Conservation (phyloP, 495 filamentous ascomycete genomes). For the Aspergillus sclerotioniger region DNA sequence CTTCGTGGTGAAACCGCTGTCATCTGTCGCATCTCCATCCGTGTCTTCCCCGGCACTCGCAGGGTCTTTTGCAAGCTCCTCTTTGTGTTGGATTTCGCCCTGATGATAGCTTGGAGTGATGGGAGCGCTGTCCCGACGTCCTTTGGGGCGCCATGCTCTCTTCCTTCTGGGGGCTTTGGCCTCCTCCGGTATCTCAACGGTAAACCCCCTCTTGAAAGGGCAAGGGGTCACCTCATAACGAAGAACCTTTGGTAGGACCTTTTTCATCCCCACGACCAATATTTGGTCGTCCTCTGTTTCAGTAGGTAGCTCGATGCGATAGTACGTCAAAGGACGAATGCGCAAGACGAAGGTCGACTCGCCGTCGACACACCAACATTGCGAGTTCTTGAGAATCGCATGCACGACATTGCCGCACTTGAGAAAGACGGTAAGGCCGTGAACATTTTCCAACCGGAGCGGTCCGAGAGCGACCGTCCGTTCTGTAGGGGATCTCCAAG, state of each 20-base stretch:
- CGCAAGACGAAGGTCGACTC: slow-evolving; percentile 79
- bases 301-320: slow-evolving; percentile 80
- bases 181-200: slow-evolving; percentile 69
- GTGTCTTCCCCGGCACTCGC: slow-evolving; percentile 38
- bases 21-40: slow-evolving; percentile 41
- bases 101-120: slow-evolving; percentile 10
- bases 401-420: slow-evolving; percentile 77
- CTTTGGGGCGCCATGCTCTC: slow-evolving; percentile 68
- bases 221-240: slow-evolving; percentile 85
- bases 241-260: slow-evolving; percentile 65
- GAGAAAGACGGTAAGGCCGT: slow-evolving; percentile 78
- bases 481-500: slow-evolving; percentile 75
- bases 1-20: slow-evolving; percentile 29
- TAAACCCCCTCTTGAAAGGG: slow-evolving; percentile 77
- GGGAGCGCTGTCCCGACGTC: slow-evolving; percentile 42
- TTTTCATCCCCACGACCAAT: slow-evolving; percentile 63
- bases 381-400: slow-evolving; percentile 81
- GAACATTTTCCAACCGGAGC: slow-evolving; percentile 75
- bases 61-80: slow-evolving; percentile 25
- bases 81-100: slow-evolving; percentile 12
- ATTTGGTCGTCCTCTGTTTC: slow-evolving; percentile 55
- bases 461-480: slow-evolving; percentile 78
- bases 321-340: slow-evolving; percentile 76
- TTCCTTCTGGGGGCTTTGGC: slow-evolving; percentile 63
- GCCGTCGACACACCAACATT: slow-evolving; percentile 90